phyloP scores from a whole-genome alignment of 495 filamentous ascomycete genomes.

The Penicillium cataractarum region DNA sequence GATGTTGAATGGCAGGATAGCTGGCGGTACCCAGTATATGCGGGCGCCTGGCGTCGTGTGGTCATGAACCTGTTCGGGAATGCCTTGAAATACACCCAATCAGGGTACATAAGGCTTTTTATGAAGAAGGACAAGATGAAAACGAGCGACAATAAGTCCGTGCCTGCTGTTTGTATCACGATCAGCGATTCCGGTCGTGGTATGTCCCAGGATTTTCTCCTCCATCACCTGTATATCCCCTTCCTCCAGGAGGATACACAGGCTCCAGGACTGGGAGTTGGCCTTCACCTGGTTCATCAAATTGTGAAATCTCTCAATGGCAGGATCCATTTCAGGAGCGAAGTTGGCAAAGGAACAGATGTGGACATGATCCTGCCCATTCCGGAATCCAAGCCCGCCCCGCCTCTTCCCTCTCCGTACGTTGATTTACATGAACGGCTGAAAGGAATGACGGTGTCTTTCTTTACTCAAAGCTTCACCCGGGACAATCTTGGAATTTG shows the following conservation, averaged over 20 bases:
- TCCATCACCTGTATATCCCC: slow-evolving; percentile 65
- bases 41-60: slow-evolving; percentile 65
- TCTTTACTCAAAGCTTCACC: slow-evolving; percentile 26
- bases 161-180: slow-evolving; percentile 43
- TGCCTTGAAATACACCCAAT: slow-evolving; percentile 67
- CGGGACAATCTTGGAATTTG: slow-evolving; percentile 20
- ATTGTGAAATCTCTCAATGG: slow-evolving; percentile 64
- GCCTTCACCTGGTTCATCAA: slow-evolving; percentile 69
- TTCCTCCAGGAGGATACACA: slow-evolving; percentile 73
- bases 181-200: slow-evolving; percentile 70
- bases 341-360: slow-evolving; percentile 59
- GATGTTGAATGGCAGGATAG: slow-evolving; percentile 56
- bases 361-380: slow-evolving; percentile 50
- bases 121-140: slow-evolving; percentile 16
- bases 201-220: slow-evolving; percentile 70
- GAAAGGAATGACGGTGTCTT: slow-evolving; percentile 29
- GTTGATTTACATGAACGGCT: slow-evolving; percentile 17
- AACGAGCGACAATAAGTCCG: slow-evolving; percentile 23
- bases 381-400: slow-evolving; percentile 6
- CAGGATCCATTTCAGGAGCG: slow-evolving; percentile 60
- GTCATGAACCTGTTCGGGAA: slow-evolving; percentile 78
- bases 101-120: slow-evolving; percentile 41
- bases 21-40: slow-evolving; percentile 60
- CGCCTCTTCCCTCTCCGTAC: slow-evolving; percentile 3
- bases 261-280: slow-evolving; percentile 68